phyloP scores from a whole-genome alignment of 495 filamentous ascomycete genomes.

The Achaetomiella virescens region DNA sequence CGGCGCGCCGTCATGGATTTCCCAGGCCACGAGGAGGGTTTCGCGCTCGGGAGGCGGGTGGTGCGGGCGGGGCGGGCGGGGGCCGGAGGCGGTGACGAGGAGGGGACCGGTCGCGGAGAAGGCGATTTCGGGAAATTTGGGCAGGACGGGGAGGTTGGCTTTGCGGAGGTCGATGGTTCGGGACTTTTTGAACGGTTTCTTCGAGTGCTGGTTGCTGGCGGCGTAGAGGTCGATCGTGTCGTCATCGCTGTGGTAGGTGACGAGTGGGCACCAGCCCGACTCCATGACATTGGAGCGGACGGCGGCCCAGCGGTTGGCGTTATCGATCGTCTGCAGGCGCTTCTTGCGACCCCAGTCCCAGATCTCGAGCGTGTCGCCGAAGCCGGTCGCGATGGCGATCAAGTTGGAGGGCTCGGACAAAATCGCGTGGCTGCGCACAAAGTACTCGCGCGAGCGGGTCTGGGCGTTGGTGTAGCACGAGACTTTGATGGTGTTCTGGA shows the following conservation, averaged over 20 bases:
- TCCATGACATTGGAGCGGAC: slow-evolving; percentile 31
- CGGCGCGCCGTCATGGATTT: slow-evolving; percentile 22
- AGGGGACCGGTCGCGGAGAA: slow-evolving; percentile 31
- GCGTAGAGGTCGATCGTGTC: slow-evolving; percentile 53
- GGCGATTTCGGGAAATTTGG: slow-evolving; percentile 34
- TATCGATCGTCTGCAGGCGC: slow-evolving; percentile 28
- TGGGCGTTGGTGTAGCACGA: slow-evolving; percentile 32
- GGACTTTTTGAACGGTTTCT: slow-evolving; percentile 64
- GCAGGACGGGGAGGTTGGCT: slow-evolving; percentile 27
- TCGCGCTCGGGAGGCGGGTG: slow-evolving; percentile 31
- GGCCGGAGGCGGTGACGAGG: slow-evolving; percentile 31
- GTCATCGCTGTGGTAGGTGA: slow-evolving; percentile 25
- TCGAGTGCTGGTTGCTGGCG: slow-evolving; percentile 47
- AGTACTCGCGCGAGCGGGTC: slow-evolving; percentile 32
- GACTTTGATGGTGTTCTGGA: slow-evolving; percentile 29
- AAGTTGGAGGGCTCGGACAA: slow-evolving; percentile 30
- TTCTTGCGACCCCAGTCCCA: slow-evolving; percentile 36
- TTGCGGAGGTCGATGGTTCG: slow-evolving; percentile 58
- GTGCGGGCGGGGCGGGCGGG: slow-evolving; percentile 27
- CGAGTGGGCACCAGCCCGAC: slow-evolving; percentile 25
- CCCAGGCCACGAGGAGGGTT: slow-evolving; percentile 32
- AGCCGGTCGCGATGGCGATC: slow-evolving; percentile 31
- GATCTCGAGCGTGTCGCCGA: slow-evolving; percentile 32
- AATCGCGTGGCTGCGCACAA: slow-evolving; percentile 35
- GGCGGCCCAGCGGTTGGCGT: slow-evolving; percentile 32